phyloP scores from a whole-genome alignment of 805 yeast species.

The Suhomyces kilbournensis region DNA sequence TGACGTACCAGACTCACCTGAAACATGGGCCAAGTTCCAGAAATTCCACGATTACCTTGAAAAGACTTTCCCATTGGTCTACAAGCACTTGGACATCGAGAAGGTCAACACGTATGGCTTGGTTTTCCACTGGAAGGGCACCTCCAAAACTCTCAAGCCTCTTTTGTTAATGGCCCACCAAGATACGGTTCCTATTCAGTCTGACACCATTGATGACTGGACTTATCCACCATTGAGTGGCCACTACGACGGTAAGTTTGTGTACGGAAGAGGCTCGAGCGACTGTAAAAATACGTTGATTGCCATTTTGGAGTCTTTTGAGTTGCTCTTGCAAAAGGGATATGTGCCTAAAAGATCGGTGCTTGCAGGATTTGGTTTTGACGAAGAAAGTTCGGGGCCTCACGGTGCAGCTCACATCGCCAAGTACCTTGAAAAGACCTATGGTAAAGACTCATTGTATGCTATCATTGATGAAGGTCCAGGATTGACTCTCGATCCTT shows the following conservation, averaged over 20 bases:
- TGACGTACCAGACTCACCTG: conserved; percentile 50
- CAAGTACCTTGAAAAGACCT: conserved; percentile 45
- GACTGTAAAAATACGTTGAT: conserved; percentile 74
- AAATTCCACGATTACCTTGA: conserved; percentile 53
- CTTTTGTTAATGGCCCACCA: conserved; percentile 70
- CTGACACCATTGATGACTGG: conserved; percentile 58
- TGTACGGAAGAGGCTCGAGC: conserved; percentile 77
- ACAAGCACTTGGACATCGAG: conserved; percentile 47
- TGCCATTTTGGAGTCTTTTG: conserved; percentile 62
- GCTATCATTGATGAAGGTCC: conserved; percentile 71
- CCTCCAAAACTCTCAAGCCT: conserved; percentile 56
- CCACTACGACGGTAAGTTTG: conserved; percentile 57
- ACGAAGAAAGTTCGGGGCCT: conserved; percentile 70
- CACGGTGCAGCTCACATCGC: conserved; percentile 59
- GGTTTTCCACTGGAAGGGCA: conserved; percentile 61
- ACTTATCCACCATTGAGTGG: conserved; percentile 58
- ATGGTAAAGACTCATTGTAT: conserved; percentile 59
- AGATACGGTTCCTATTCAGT: conserved; percentile 77
- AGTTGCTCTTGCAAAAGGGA: conserved; percentile 45
- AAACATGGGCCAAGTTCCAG: conserved; percentile 40
- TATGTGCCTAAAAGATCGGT: conserved; percentile 63
- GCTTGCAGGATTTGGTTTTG: conserved; percentile 68
- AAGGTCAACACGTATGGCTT: conserved; percentile 62
- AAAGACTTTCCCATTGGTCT: conserved; percentile 52
- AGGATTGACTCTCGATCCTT: conserved; percentile 27